A percentile compares a stretch with the other conserved stretches of the same genome.
Evolutionary conservation across 805 yeast genomes (phyloP).

Genomic region (Candida koratica): DNA sequence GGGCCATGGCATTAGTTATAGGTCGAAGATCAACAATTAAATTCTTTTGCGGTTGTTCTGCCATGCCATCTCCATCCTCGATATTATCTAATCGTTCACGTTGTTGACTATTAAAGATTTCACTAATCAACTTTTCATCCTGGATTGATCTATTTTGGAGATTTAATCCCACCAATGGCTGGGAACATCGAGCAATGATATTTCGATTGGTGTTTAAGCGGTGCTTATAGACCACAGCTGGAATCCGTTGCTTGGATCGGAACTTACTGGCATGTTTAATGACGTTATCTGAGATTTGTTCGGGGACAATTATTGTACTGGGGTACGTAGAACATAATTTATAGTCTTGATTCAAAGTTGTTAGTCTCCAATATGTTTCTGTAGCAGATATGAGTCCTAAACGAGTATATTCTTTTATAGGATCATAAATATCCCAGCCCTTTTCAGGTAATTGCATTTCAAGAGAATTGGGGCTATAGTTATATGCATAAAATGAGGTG

Average conservation of each 20-base stretch:
- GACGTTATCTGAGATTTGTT: slow-evolving; percentile 74
- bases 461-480: slow-evolving; percentile 68
- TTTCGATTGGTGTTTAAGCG: slow-evolving; percentile 53
- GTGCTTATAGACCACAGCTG: slow-evolving; percentile 76
- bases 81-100: slow-evolving; percentile 21
- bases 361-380: slow-evolving; percentile 59
- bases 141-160: slow-evolving; percentile 78
- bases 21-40: slow-evolving; percentile 91
- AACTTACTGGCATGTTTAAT: slow-evolving; percentile 79
- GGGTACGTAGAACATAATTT: slow-evolving; percentile 78
- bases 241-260: slow-evolving; percentile 81
- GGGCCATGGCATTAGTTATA: slow-evolving; percentile 91
- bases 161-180: slow-evolving; percentile 87
- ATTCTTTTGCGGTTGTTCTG: slow-evolving; percentile 43
- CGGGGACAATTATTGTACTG: slow-evolving; percentile 60
- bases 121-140: slow-evolving; percentile 78
- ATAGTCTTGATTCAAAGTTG: slow-evolving; percentile 61
- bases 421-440: slow-evolving; percentile 73
- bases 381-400: slow-evolving; percentile 52
- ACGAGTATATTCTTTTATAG: slow-evolving; percentile 61
- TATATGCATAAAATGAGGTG: slow-evolving; percentile 66
- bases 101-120: slow-evolving; percentile 63
- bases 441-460: slow-evolving; percentile 49
- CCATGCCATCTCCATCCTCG: slow-evolving; percentile 20
- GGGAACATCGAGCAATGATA: slow-evolving; percentile 84